A percentile compares a stretch with the other conserved stretches of the same genome.
phyloP scores from a whole-genome alignment of 2,329 filamentous ascomycete species.

The Pseudogymnoascus sp. region DNA sequence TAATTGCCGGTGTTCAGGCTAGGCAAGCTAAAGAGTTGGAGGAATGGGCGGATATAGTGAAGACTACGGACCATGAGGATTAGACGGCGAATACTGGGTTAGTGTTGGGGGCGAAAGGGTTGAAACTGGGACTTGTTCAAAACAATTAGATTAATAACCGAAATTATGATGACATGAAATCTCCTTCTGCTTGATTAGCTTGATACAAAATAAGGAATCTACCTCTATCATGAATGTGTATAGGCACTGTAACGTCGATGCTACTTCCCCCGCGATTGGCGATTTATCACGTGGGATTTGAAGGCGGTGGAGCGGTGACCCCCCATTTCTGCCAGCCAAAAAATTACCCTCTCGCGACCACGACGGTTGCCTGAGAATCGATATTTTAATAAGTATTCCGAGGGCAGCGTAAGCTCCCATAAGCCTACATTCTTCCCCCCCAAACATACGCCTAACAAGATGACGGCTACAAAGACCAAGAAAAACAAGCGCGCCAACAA shows the following conservation, averaged over 20 bases:
- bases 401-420: background rate
- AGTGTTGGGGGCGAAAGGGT: background rate
- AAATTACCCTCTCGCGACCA: background rate
- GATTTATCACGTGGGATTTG: background rate
- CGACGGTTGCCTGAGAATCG: background rate
- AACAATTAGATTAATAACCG: background rate
- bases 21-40: slow-evolving; percentile 16
- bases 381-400: background rate
- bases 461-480: background rate
- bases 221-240: background rate
- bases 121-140: background rate
- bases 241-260: background rate
- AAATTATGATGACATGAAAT: background rate
- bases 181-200: background rate
- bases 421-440: background rate
- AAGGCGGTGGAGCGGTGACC: slow-evolving; percentile 7
- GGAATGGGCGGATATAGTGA: slow-evolving; percentile 19
- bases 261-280: background rate
- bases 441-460: background rate
- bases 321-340: slow-evolving; percentile 6
- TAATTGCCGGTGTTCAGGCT: slow-evolving; percentile 25
- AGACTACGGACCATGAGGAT: slow-evolving; percentile 18
- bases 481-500: slow-evolving; percentile 1
- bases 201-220: background rate
- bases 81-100: background rate